Conservation (phyloP, 2,329 filamentous ascomycete genomes). For the Sarocladium brachiariae region DNA sequence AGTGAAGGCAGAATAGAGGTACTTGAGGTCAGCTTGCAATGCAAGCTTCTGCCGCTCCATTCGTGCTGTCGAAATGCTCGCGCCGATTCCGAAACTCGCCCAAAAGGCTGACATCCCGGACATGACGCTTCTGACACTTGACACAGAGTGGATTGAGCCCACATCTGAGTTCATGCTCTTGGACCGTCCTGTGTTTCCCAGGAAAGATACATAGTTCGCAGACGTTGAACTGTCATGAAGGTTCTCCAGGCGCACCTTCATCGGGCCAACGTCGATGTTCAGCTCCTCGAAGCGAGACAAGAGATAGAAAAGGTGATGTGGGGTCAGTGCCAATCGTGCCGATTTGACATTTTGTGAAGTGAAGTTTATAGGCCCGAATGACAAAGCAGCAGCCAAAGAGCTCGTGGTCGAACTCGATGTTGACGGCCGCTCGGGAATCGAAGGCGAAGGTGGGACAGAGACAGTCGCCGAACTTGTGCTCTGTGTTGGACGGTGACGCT, state of each 20-base stretch:
- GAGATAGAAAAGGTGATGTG: slow-evolving; percentile 94
- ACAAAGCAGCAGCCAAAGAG: slow-evolving; percentile 76
- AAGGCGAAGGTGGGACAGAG: slow-evolving; percentile 44
- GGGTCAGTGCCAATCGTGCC: slow-evolving; percentile 84
- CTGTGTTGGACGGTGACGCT: slow-evolving; percentile 62
- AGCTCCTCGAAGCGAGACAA: slow-evolving; percentile 93
- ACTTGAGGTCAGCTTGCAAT: slow-evolving; percentile 81
- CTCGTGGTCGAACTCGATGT: slow-evolving; percentile 64
- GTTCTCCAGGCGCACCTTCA: slow-evolving; percentile 94
- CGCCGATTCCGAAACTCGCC: slow-evolving; percentile 78
- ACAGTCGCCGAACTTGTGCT: slow-evolving; percentile 51
- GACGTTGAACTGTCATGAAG: slow-evolving; percentile 81
- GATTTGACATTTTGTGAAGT: slow-evolving; percentile 81
- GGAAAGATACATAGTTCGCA: slow-evolving; percentile 92
- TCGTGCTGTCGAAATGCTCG: slow-evolving; percentile 72
- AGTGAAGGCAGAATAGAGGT: slow-evolving; percentile 95
- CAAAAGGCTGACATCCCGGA: slow-evolving; percentile 92
- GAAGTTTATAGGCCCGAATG: slow-evolving; percentile 78
- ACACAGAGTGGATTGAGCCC: slow-evolving; percentile 90
- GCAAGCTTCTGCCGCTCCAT: slow-evolving; percentile 86
- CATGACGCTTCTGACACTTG: slow-evolving; percentile 95
- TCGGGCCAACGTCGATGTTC: slow-evolving; percentile 82
- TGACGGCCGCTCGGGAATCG: slow-evolving; percentile 54
- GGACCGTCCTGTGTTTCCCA: slow-evolving; percentile 69
- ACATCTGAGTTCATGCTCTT: slow-evolving; percentile 75